Conservation (phyloP, 1,139 yeast species). For the Candida pseudoviswanathii region DNA sequence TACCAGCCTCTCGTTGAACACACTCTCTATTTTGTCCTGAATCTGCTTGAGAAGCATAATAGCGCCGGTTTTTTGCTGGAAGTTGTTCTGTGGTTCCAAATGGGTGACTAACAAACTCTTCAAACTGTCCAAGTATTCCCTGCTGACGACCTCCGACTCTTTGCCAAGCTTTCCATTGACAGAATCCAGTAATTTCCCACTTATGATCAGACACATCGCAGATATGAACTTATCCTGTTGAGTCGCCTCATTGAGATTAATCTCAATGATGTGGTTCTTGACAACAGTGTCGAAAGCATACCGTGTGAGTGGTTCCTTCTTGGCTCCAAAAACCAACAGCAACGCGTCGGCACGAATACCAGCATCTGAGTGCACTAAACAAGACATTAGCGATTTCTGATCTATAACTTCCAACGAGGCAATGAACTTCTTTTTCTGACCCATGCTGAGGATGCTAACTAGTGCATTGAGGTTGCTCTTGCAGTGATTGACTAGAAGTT, state of each 20-base stretch:
- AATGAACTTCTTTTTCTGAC: constrained; percentile 58
- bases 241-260: constrained; percentile 56
- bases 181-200: constrained; percentile 64
- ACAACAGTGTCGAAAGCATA: constrained; percentile 45
- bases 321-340: constrained; percentile 51
- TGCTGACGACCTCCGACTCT: constrained; percentile 25
- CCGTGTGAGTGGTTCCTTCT: constrained; percentile 54
- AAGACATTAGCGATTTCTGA: constrained; percentile 23
- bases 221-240: constrained; percentile 69
- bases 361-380: constrained; percentile 48
- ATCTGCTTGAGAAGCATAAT: constrained; percentile 27
- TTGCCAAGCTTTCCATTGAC: constrained; percentile 6
- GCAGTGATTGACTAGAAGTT: constrained; percentile 19
- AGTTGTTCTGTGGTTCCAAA: constrained; percentile 68
- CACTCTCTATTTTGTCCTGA: constrained; percentile 16
- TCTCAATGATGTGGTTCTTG: constrained; percentile 38
- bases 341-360: constrained; percentile 59
- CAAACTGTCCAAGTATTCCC: constrained; percentile 49
- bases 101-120: constrained; percentile 40
- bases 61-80: constrained; percentile 48
- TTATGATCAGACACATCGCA: constrained; percentile 57
- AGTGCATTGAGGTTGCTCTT: constrained; percentile 40
- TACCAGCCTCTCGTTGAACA: constrained; percentile 28
- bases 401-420: constrained; percentile 17
- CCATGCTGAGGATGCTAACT: constrained; percentile 62